These are phyloP conservation scores for Arthrobotrys entomopaga DNA, from an alignment of 2,329 filamentous ascomycete genomes.

Conservation along the genomic window DNA sequence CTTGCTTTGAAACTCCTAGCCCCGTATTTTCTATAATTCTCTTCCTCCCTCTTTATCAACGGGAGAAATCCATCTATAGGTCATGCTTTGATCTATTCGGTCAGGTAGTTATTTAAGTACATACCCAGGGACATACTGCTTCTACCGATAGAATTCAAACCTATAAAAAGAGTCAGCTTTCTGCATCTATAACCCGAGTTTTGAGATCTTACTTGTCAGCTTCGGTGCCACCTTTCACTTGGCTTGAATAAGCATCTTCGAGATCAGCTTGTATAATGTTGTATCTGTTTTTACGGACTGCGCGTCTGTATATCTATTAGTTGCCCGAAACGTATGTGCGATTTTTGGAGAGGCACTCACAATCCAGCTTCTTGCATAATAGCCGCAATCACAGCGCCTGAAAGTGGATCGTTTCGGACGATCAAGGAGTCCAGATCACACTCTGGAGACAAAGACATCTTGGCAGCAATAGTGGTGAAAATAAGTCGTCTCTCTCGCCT, in stretches of 20 bases:
- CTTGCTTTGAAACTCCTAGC: no score
- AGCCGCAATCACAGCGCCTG: slow-evolving; percentile 93
- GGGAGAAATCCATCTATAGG: no score
- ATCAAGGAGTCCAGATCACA: slow-evolving; percentile 96
- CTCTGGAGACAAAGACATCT: slow-evolving; percentile 97
- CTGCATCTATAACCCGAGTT: neutral
- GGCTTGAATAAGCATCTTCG: slow-evolving; percentile 95
- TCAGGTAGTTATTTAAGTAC: neutral
- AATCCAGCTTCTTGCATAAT: slow-evolving; percentile 99
- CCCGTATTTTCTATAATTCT: no score
- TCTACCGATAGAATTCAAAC: slow-evolving; percentile 59
- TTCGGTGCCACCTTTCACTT: slow-evolving; percentile 85
- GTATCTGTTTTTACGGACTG: slow-evolving; percentile 74
- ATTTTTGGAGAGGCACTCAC: slow-evolving; percentile 65
- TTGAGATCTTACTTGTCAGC: slow-evolving; percentile 65
- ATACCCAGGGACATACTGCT: no score
- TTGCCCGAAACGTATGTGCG: neutral
- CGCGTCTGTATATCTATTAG: slow-evolving; percentile 50
- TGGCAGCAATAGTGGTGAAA: slow-evolving; percentile 94
- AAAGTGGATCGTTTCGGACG: slow-evolving; percentile 93
- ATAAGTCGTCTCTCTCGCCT: slow-evolving; percentile 94
- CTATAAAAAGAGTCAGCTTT: slow-evolving; percentile 33
- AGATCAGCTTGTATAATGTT: slow-evolving; percentile 98
- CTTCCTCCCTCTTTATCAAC: no score
- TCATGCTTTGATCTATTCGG: no score